Percentiles rank a stretch among this genome's conserved stretches.
phyloP scores from a whole-genome alignment of 169 alveolate genomes.

The Blepharisma undulans region DNA sequence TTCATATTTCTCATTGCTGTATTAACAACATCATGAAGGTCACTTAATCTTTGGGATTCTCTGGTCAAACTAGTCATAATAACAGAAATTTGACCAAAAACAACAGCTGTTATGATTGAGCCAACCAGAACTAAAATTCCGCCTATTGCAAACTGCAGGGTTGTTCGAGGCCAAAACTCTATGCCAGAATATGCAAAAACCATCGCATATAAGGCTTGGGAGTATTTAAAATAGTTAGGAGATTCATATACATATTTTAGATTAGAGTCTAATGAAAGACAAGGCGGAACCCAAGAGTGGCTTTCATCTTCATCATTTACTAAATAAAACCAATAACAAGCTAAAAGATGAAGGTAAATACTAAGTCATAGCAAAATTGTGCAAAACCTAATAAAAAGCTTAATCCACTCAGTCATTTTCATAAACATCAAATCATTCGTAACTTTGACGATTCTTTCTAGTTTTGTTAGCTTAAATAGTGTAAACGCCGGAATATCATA shows the following conservation, averaged over 20 bases:
- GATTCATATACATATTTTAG: background rate
- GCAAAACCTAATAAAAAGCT: background rate
- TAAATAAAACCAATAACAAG: slow-evolving; percentile 10
- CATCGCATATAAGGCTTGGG: background rate
- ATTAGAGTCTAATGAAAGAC: background rate
- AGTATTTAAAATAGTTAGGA: background rate
- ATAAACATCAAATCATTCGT: background rate
- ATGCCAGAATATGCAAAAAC: background rate
- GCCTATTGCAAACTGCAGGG: background rate
- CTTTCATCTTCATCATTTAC: background rate
- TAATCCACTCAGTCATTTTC: background rate
- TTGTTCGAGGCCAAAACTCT: background rate
- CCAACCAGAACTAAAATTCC: slow-evolving; percentile 2
- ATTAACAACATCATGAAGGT: background rate
- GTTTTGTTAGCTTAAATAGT: background rate
- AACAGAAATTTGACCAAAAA: slow-evolving; percentile 18
- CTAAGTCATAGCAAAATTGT: background rate
- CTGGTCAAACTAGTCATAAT: background rate
- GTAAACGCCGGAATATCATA: background rate
- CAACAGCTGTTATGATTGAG: background rate
- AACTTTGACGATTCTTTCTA: background rate
- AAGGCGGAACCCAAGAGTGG: background rate
- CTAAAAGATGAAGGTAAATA: slow-evolving; percentile 26
- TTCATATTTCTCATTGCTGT: slow-evolving; percentile 25
- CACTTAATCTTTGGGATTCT: background rate